These are phyloP conservation scores for Odonthalia washingtoniensis DNA, from an alignment of 31 red algal species.

Conservation along the genomic window DNA sequence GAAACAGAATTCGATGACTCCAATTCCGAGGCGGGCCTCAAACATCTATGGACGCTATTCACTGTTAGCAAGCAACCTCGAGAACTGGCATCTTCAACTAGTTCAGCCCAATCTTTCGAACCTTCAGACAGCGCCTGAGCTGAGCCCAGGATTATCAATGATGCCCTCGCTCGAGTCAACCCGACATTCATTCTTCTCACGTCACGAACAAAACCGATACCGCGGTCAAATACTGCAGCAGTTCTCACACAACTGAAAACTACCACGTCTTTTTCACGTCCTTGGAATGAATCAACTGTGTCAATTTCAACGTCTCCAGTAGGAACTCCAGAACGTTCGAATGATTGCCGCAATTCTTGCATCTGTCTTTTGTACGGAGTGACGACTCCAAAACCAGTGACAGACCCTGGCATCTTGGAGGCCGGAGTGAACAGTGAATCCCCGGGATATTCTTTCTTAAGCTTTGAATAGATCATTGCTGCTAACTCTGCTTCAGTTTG, in stretches of 20 bases:
- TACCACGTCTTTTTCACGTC: conserved; percentile 90
- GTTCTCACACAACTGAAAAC: conserved; percentile 91
- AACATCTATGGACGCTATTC: conserved; percentile 54
- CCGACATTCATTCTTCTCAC: conserved; percentile 98
- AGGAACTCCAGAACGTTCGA: conserved; percentile 75
- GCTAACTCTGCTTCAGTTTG: conserved; percentile 83
- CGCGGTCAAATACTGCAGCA: conserved; percentile 45
- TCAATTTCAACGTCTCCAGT: conserved; percentile 86
- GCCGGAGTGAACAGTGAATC: conserved; percentile 66
- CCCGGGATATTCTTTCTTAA: conserved; percentile 72
- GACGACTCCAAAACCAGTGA: conserved; percentile 85
- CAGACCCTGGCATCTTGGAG: conserved; percentile 53
- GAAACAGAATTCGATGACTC: background rate
- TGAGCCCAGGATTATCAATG: conserved; percentile 87
- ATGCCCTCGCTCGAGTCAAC: conserved; percentile 81
- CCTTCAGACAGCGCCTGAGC: conserved; percentile 74
- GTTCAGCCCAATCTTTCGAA: conserved; percentile 76
- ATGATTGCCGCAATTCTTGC: conserved; percentile 70
- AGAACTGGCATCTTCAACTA: conserved; percentile 81
- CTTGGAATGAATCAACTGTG: conserved; percentile 94
- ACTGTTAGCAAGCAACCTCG: conserved; percentile 77
- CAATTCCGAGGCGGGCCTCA: conserved; percentile 25
- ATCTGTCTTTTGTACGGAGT: conserved; percentile 95
- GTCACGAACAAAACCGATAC: conserved; percentile 96
- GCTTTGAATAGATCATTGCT: conserved; percentile 69